Evolutionary conservation across 495 filamentous ascomycete species (phyloP).

Genomic region (Pseudomonodictys pantanalensis): DNA sequence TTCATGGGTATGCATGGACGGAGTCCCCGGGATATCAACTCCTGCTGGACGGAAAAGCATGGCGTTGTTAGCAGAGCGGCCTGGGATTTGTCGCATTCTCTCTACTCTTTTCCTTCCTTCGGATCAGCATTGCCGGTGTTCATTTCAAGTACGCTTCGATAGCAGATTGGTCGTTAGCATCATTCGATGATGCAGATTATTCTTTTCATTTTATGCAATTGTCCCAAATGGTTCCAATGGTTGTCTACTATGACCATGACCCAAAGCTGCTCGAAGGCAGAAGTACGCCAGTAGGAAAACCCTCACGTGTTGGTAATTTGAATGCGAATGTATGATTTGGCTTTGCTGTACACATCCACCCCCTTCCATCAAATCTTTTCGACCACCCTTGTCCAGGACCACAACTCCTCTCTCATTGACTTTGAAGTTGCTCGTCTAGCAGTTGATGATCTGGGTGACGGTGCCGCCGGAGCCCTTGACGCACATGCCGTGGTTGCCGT

Average conservation of each 20-base stretch:
- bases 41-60: no score
- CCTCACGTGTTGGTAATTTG: neutral
- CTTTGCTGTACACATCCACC: neutral
- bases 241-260: neutral
- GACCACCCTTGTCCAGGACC: neutral
- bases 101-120: slow-evolving; percentile 14
- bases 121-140: no score
- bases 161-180: neutral
- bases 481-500: slow-evolving; percentile 32
- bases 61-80: no score
- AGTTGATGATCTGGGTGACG: slow-evolving; percentile 16
- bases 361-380: neutral
- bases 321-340: neutral
- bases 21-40: no score
- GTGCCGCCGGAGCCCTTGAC: slow-evolving; percentile 9
- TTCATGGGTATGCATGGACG: no score
- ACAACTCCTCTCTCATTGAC: neutral
- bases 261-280: neutral
- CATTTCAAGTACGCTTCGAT: no score
- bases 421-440: slow-evolving; percentile 3
- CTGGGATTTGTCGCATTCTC: no score
- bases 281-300: neutral
- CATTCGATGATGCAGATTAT: neutral
- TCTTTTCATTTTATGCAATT: neutral
- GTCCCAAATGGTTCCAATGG: neutral